Base-by-base conservation (phyloP, 2,329 filamentous ascomycete genomes). In the Nothophaeocryptopus gaeumannii region DNA sequence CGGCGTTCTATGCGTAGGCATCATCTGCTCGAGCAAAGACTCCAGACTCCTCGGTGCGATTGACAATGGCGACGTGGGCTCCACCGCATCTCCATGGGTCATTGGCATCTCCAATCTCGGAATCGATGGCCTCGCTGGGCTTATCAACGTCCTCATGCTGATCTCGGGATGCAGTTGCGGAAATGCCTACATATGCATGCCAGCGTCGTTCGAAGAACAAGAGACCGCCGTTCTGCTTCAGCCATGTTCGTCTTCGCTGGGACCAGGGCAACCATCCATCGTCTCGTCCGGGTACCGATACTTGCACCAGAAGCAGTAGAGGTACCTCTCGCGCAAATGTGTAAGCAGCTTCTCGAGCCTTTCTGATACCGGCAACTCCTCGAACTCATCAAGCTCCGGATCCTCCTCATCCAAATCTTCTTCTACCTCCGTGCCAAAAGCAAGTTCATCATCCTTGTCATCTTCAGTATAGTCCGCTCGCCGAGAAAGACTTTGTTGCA, bases 241-340 rank as follows among this genome's bases (percentile, higher is more conserved):
- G 59, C 82, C 82, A 65, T 85, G 82, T 62, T 96, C 91, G 63
- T 96, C 90, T 70, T 96, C 93, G 0, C 83, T 87, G 32, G 85
- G 48, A 1, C 93, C 93, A 0, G 93, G 92, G 75, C 93, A 99
- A 0, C 88, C 91, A 10, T 93, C 89, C 85, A 96, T 84, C 32
- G 43, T 31, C 32, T 73, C 74, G 63, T 89, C 83, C 0, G 83
- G 80, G 67, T 96, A 99, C 45, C 76, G 75, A 69, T 80, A 86
- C 68, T 96, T 97, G 72, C 93, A 99, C 88, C 91, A 99, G 67
- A 96, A 96, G 72, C 93, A 99, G 67, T 99, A 99, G 38, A 77
- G 71, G 63, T 89, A 82, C 63, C 80, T 79, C 41, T 82, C 75
- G 33, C 93, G 80, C 46, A 99, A 69, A 69, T 88, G 84, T 13